Evolutionary conservation across 1,139 yeast genomes (phyloP), one percentile per base, ranked within the genome.

Genomic region (Saccharomyces hybrid): DNA sequence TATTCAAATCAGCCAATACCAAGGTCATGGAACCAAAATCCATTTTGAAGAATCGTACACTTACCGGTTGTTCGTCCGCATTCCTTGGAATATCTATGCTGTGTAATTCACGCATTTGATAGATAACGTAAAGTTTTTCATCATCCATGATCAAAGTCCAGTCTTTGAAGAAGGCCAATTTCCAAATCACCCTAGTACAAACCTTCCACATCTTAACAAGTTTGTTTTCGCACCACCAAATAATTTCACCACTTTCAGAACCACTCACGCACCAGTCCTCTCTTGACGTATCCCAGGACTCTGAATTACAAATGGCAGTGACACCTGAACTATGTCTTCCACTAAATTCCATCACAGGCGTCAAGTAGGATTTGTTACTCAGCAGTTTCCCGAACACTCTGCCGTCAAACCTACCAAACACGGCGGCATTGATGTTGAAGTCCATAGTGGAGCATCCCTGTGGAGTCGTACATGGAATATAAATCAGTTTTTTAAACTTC

Each of bases 1-100:
- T 55, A 1, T 59, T 57, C 2, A 52, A 28, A 46, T 63, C 62
- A 3, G 72, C 72, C 16, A 72, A 5, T 0, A 73, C 57, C 3
- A 73, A 30, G 1, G 55, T 73, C 49, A 67, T 64, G 26, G 78
- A 82, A 1, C 81, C 85, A 62, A 78, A 82, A 68, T 85, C 91
- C 31, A 81, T 79, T 31, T 71, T 65, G 16, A 67, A 64, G 56
- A 66, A 67, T 20, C 63, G 65, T 28, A 57, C 54, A 30, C 52
- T 57, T n/a, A 57, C 38, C 8, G 56, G 38, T 6, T 50, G 46
- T 13, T 53, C 50, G 20, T 52, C 55, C 14, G 28, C 46, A 8
- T 50, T 51, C 28, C 47, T 34, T 14, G 66, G 67, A 8, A 67
- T 51, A 6, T 59, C 57, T 5, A 66, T 47, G 4, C 59, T 54